These are phyloP conservation scores for Fusarium succisae DNA, from an alignment of 2,329 filamentous ascomycete species.

Conservation along the genomic window DNA sequence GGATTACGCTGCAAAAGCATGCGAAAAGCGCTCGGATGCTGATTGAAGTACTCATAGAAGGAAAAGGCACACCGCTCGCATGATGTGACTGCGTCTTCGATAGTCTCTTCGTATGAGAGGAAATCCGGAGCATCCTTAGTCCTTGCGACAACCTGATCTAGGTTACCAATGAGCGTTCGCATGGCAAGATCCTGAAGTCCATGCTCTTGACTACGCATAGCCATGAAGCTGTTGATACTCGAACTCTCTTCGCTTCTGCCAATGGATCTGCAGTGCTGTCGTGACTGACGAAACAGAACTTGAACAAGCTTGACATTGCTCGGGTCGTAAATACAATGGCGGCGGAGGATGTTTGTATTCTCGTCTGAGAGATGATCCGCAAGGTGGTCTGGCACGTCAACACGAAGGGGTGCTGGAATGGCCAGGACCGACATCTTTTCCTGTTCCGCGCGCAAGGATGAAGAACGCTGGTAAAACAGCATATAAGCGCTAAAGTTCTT, in stretches of 20 bases:
- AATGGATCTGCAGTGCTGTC: slow-evolving; percentile 52
- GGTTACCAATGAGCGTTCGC: slow-evolving; percentile 67
- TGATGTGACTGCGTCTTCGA: slow-evolving; percentile 57
- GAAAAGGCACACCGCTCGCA: slow-evolving; percentile 65
- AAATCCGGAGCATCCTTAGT: slow-evolving; percentile 75
- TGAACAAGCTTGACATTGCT: slow-evolving; percentile 74
- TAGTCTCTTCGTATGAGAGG: slow-evolving; percentile 60
- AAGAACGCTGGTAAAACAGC: slow-evolving; percentile 92
- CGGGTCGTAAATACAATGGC: slow-evolving; percentile 82
- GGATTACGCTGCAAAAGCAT: slow-evolving; percentile 71
- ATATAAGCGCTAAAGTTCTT: slow-evolving; percentile 94
- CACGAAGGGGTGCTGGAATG: slow-evolving; percentile 50
- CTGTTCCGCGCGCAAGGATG: slow-evolving; percentile 67
- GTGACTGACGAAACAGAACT: slow-evolving; percentile 67
- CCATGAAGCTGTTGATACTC: slow-evolving; percentile 8
- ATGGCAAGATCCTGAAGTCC: slow-evolving; percentile 61
- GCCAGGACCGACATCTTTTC: slow-evolving; percentile 51
- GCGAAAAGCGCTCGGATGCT: slow-evolving; percentile 66
- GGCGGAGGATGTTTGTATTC: slow-evolving; percentile 77
- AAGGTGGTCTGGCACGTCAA: slow-evolving; percentile 56
- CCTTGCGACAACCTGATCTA: slow-evolving; percentile 80
- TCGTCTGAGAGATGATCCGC: slow-evolving; percentile 72
- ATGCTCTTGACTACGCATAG: slow-evolving; percentile 22
- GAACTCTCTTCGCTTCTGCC: not conserved
- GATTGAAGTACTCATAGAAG: slow-evolving; percentile 69